Base-by-base conservation (phyloP, 306 rosid genomes). In the Luffa aegyptiaca region DNA sequence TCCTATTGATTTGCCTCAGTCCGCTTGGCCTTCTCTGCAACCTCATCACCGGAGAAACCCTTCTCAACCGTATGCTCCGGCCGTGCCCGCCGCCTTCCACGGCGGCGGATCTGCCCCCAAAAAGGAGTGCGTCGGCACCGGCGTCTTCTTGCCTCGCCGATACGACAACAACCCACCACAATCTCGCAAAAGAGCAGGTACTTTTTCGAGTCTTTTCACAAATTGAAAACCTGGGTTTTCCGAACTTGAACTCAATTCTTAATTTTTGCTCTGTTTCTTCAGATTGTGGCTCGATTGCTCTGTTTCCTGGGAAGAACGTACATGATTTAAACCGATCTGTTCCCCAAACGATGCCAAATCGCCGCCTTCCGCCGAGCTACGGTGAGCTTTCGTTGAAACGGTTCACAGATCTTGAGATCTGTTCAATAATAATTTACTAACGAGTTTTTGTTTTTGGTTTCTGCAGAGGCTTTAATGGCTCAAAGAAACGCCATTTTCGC, bases 121-220 rank as follows among this genome's bases (percentile, higher is more conserved):
- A 61, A 81, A 37, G 36, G 80, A 81, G 26, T 72, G 64, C 51
- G 39, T 75, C 44, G 83, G 83, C 5, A 81, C 83, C 20, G 83
- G 83, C 4, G 83, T 81, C 14, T 81, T 81, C 52, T 81, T 81
- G 41, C 83, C 83, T 58, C 80, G 83, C 21, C 42, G 74, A 73
- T 74, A 74, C 65, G 69, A n/a, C 45, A 81, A 46, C 52, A 81
- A 73, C 52, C 62, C 79, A 31, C 49, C 8, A 4, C 72, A 58
- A 62, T 17, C 80, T 59, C 53, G 52, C 11, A 81, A 36, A 17
- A 73, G 56, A 81, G 12, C 79, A 5, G 83, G 83, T 81, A 31
- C 17, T 71, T 33, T 36, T 5, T 8, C 2, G 17, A 13, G 3
- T 69, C 5, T 8, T 17, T 33, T 39, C 21, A 11, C 57, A 2